Percentiles rank a stretch among this genome's conserved stretches.
These are phyloP conservation scores for Verticillium longisporum DNA, from an alignment of 2,329 filamentous ascomycete species.

Conservation along the genomic window DNA sequence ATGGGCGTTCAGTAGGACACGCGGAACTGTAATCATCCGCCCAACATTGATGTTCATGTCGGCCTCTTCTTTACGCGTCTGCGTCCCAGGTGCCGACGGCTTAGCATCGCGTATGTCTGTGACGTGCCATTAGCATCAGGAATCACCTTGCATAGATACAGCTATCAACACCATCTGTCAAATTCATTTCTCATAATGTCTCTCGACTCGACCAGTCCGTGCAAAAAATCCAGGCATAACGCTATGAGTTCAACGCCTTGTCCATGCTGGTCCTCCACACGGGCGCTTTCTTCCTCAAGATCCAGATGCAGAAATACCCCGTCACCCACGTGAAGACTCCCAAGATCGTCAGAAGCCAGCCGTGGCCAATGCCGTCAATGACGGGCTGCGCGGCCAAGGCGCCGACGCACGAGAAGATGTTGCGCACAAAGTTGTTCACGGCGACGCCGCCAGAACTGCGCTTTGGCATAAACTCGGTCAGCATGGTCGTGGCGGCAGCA, in stretches of 20 bases:
- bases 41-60: too few relatives aligned
- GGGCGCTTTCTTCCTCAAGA: constrained; percentile 52
- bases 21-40: too few relatives aligned
- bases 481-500: constrained; percentile 68
- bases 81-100: too few relatives aligned
- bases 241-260: constrained; percentile 1
- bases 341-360: constrained; percentile 64
- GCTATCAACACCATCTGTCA: too few relatives aligned
- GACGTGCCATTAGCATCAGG: too few relatives aligned
- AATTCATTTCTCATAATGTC: neutral
- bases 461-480: constrained; percentile 76
- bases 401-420: constrained; percentile 70
- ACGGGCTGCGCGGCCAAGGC: constrained; percentile 63
- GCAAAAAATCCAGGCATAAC: neutral
- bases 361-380: constrained; percentile 64
- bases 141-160: too few relatives aligned
- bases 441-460: constrained; percentile 67
- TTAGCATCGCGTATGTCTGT: too few relatives aligned
- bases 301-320: constrained; percentile 51
- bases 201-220: too few relatives aligned
- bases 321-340: constrained; percentile 48
- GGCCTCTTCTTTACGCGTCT: too few relatives aligned
- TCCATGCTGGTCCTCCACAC: constrained; percentile 62
- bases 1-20: too few relatives aligned
- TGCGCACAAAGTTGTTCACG: constrained; percentile 74